Evolutionary conservation across 83 land plant genomes (phyloP).

Genomic region (Picea abies): DNA sequence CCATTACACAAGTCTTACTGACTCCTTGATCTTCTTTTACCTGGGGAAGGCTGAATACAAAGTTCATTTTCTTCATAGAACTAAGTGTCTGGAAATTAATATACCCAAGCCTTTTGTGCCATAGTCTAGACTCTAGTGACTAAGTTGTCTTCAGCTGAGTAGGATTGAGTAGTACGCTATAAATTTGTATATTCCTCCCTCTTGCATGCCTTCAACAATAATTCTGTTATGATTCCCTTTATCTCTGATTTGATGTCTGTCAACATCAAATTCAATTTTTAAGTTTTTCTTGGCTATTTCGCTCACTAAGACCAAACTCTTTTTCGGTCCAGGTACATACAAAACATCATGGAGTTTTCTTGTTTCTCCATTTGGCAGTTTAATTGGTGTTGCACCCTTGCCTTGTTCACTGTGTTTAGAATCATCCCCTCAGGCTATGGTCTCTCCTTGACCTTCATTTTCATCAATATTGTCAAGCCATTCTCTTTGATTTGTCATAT

Average conservation of each 20-base stretch:
- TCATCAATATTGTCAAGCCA: too few species aligned
- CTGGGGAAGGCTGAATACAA: not conserved
- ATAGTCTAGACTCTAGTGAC: not conserved
- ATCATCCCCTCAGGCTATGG: conserved; percentile 7
- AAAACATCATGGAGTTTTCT: not conserved
- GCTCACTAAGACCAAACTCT: not conserved
- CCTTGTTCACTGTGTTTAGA: not conserved
- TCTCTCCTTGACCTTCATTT: too few species aligned
- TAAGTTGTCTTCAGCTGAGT: not conserved
- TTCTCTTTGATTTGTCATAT: too few species aligned
- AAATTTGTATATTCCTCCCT: not conserved
- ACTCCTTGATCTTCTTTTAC: too few species aligned
- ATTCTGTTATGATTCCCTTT: not conserved
- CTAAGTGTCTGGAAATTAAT: not conserved
- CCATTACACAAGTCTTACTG: too few species aligned
- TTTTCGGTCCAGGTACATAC: not conserved
- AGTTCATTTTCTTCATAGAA: not conserved
- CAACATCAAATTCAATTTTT: not conserved
- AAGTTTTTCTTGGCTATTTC: not conserved
- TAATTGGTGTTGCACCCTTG: not conserved
- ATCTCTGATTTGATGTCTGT: not conserved
- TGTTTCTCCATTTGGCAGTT: not conserved
- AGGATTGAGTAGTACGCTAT: not conserved
- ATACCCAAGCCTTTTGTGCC: not conserved
- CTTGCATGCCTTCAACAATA: not conserved